Conservation (phyloP, 768 basidiomycete genomes). For the Tricholoma terreum region DNA sequence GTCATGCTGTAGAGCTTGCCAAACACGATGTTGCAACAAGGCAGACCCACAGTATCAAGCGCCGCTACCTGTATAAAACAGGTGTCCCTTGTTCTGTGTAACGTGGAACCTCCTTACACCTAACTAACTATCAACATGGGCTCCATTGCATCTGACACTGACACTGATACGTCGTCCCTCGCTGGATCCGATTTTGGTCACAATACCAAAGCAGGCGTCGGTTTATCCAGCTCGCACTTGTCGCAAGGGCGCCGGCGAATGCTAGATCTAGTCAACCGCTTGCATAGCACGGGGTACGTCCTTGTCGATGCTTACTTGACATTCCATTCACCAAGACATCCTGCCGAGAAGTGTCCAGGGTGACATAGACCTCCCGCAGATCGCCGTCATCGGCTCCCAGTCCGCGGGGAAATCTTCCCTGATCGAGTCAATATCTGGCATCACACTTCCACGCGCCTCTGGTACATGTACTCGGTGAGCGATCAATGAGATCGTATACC, state of each 20-base stretch:
- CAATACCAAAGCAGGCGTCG: slow-evolving; percentile 24
- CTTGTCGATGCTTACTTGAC: neutral
- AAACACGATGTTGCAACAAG: no score
- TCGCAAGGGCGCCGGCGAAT: slow-evolving; percentile 40
- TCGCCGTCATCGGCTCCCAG: slow-evolving; percentile 73
- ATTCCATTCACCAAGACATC: neutral
- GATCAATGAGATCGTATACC: neutral
- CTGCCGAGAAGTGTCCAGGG: slow-evolving; percentile 53
- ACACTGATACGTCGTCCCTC: no score
- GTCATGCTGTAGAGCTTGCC: no score
- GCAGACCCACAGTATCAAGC: no score
- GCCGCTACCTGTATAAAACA: no score
- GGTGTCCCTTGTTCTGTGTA: no score
- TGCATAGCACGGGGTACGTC: slow-evolving; percentile 53
- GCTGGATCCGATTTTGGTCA: no score
- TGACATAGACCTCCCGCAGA: slow-evolving; percentile 71
- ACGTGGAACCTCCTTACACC: no score
- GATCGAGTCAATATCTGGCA: slow-evolving; percentile 74
- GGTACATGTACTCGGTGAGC: slow-evolving; percentile 72
- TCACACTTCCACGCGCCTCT: slow-evolving; percentile 65
- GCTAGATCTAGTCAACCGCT: slow-evolving; percentile 51
- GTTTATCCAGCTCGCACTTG: slow-evolving; percentile 42
- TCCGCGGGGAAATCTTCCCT: slow-evolving; percentile 76
- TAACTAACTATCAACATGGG: no score
- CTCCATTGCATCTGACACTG: no score